Evolutionary conservation across 2,329 filamentous ascomycete genomes (phyloP).

Genomic region (Metarhizium brunneum): DNA sequence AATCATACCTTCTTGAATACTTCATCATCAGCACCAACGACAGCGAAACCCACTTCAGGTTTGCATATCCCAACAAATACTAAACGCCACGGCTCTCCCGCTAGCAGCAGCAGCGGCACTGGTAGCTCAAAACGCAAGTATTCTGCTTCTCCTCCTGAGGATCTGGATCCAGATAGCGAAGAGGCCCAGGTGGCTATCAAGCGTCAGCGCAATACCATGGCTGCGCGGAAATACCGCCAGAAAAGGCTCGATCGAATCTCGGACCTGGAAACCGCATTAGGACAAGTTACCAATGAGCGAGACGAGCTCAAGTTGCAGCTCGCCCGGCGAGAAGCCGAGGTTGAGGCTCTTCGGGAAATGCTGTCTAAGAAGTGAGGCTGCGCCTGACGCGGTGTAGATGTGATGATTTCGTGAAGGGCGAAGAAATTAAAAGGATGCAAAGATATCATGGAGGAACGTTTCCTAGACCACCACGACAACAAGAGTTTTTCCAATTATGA

Average conservation of each 20-base stretch:
- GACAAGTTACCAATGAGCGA: slow-evolving; percentile 48
- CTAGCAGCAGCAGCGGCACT: slow-evolving; percentile 5
- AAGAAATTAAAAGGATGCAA: background rate
- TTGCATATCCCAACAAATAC: background rate
- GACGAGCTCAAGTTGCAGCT: slow-evolving; percentile 55
- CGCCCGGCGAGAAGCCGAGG: slow-evolving; percentile 56
- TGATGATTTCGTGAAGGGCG: background rate
- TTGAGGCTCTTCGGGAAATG: slow-evolving; percentile 48
- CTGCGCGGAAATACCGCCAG: slow-evolving; percentile 63
- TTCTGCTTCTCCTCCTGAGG: slow-evolving; percentile 8
- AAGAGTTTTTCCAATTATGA: background rate
- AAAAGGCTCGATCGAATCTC: slow-evolving; percentile 58
- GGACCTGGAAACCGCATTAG: slow-evolving; percentile 51
- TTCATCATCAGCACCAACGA: slow-evolving; percentile 1
- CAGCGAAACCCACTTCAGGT: background rate
- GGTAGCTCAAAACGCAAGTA: slow-evolving; percentile 11
- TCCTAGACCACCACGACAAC: background rate
- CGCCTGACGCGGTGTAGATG: too few species aligned
- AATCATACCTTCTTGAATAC: slow-evolving; percentile 1
- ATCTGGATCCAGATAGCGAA: slow-evolving; percentile 6
- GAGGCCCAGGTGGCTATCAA: slow-evolving; percentile 33
- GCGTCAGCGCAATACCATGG: slow-evolving; percentile 59
- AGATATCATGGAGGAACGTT: background rate
- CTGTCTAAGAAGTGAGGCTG: slow-evolving; percentile 19
- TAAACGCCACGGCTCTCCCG: slow-evolving; percentile 2